These are phyloP conservation scores for Claviceps sp. DNA, from an alignment of 2,329 filamentous ascomycete species.

Conservation along the genomic window DNA sequence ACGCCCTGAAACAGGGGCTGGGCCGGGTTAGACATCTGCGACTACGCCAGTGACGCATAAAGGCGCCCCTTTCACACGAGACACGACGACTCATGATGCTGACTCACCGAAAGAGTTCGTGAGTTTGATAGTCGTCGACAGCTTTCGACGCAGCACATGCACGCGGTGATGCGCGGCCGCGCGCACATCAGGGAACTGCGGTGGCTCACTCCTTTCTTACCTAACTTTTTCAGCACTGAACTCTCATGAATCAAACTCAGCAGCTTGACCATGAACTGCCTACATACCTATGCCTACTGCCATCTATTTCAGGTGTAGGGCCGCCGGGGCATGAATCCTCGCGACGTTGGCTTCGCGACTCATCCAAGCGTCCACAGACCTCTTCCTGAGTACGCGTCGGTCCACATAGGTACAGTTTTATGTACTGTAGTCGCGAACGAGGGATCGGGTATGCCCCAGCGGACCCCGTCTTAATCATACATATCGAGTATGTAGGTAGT, in stretches of 20 bases:
- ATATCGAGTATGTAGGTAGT: background rate
- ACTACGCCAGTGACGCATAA: background rate
- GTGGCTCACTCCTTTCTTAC: background rate
- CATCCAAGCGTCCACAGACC: constrained; percentile 2
- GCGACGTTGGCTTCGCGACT: background rate
- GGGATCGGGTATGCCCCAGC: background rate
- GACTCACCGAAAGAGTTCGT: background rate
- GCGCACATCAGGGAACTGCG: background rate
- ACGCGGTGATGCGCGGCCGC: background rate
- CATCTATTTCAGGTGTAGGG: background rate
- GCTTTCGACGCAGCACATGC: background rate
- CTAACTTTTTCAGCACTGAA: background rate
- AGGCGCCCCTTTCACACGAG: background rate
- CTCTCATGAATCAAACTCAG: background rate
- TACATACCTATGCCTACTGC: background rate
- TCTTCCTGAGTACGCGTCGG: background rate
- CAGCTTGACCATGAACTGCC: background rate
- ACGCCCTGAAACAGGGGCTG: background rate
- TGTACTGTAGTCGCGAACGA: constrained; percentile 1
- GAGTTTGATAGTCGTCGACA: background rate
- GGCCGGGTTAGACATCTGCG: background rate
- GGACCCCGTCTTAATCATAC: background rate
- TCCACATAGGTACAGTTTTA: background rate
- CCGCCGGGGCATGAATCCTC: background rate
- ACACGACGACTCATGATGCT: background rate